phyloP scores from a whole-genome alignment of 371 early-diverging fungal species.

The Haplosporangium sp. region DNA sequence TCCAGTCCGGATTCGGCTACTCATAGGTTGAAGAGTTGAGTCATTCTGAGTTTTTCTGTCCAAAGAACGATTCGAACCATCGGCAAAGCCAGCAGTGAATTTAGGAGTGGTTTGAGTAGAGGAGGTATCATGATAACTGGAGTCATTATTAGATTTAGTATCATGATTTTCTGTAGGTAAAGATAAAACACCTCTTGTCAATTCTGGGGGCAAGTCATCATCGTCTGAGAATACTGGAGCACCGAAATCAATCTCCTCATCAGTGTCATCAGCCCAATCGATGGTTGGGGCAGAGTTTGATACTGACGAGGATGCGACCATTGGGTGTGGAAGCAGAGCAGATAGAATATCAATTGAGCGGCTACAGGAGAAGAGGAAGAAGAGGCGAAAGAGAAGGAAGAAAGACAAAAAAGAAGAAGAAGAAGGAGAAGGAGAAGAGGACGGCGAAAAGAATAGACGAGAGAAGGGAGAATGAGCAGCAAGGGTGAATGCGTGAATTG shows the following conservation, averaged over 20 bases:
- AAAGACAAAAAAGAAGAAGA: background rate
- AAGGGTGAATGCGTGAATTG: no score
- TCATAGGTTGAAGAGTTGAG: conserved; percentile 23
- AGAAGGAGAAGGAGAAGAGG: background rate
- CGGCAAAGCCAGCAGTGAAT: conserved; percentile 31
- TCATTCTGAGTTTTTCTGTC: conserved; percentile 31
- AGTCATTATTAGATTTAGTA: background rate
- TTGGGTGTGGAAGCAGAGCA: background rate
- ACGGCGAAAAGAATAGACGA: background rate
- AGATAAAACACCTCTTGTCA: background rate
- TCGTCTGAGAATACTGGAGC: conserved; percentile 57
- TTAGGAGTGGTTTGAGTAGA: conserved; percentile 13
- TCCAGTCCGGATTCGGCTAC: conserved; percentile 19
- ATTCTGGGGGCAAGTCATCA: conserved; percentile 31
- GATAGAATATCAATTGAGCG: background rate
- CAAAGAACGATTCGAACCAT: conserved; percentile 28
- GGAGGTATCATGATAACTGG: background rate
- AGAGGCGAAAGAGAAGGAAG: background rate
- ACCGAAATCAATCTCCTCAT: conserved; percentile 54
- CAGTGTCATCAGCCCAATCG: conserved; percentile 56
- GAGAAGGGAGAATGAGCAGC: background rate
- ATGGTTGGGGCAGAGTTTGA: conserved; percentile 23
- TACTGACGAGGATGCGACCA: conserved; percentile 37
- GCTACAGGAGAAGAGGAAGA: background rate
- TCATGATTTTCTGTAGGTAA: background rate